Conservation (phyloP, 75 land plant genomes). For the Cunninghamia lanceolata region DNA sequence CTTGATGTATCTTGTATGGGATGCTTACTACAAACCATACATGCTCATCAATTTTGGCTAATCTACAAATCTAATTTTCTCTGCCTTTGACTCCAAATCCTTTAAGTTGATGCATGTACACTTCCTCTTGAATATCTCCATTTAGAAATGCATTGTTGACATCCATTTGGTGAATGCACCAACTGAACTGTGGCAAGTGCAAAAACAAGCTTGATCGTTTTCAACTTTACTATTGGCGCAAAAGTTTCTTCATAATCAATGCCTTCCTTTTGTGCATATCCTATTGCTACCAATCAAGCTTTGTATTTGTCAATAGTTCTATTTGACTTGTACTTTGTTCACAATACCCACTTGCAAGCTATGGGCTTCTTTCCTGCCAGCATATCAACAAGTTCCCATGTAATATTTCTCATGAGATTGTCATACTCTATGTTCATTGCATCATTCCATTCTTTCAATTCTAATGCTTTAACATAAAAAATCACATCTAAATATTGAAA, state of each 20-base stretch:
- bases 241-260: conserved; percentile 19
- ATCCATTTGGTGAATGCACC: conserved; percentile 20
- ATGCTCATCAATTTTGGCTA: conserved; percentile 11
- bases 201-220: not conserved
- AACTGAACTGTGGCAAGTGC: not conserved
- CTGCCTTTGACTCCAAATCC: conserved; percentile 7
- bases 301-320: conserved; percentile 10
- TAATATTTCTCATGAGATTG: conserved; percentile 2
- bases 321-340: conserved; percentile 12
- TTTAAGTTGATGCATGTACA: not conserved
- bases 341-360: conserved; percentile 9
- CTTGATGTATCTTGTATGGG: no score
- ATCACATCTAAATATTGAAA: no score
- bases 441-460: no score
- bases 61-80: conserved; percentile 5
- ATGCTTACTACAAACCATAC: conserved; percentile 11
- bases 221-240: not conserved
- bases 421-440: no score
- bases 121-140: no score
- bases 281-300: conserved; percentile 16
- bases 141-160: conserved; percentile 13
- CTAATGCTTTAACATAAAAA: no score
- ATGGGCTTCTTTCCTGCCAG: not conserved
- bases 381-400: conserved; percentile 16
- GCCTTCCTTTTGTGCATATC: conserved; percentile 7